A percentile compares a stretch with the other conserved stretches of the same genome.
Conservation (phyloP, 108 stramenopile genomes). For the Nitzschia inconspicua region DNA sequence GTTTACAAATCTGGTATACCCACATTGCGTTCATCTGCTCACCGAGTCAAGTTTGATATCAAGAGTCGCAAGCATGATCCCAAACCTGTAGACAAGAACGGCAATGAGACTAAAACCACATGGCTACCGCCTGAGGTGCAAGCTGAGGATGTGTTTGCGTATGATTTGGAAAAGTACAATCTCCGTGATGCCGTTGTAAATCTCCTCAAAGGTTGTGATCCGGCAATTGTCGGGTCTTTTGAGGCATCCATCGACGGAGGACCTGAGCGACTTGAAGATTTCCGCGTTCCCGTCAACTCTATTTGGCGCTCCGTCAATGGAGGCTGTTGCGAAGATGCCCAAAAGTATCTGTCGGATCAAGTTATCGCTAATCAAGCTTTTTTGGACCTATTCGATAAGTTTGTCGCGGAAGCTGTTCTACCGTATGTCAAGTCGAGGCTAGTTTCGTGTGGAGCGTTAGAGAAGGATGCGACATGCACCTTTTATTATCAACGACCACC, state of each 20-base stretch:
- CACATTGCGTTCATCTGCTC: constrained; percentile 75
- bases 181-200: constrained; percentile 40
- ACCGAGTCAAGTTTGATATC: constrained; percentile 73
- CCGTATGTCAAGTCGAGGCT: constrained; percentile 68
- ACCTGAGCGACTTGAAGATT: constrained; percentile 54
- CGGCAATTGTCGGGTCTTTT: constrained; percentile 51
- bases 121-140: constrained; percentile 55
- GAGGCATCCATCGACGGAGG: neutral
- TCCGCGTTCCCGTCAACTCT: constrained; percentile 57
- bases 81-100: constrained; percentile 46
- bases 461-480: constrained; percentile 21
- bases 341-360: constrained; percentile 71
- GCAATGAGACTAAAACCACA: constrained; percentile 53
- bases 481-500: constrained; percentile 89
- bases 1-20: constrained; percentile 76
- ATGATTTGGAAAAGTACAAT: constrained; percentile 43
- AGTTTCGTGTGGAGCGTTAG: constrained; percentile 15
- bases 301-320: constrained; percentile 60
- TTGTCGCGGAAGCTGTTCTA: constrained; percentile 59
- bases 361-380: constrained; percentile 56
- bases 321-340: constrained; percentile 61
- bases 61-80: constrained; percentile 67
- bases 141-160: constrained; percentile 46
- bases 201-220: constrained; percentile 51
- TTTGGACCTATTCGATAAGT: constrained; percentile 62